These are phyloP conservation scores for Allium sativum DNA, from an alignment of 106 monocot genomes.

Conservation along the genomic window DNA sequence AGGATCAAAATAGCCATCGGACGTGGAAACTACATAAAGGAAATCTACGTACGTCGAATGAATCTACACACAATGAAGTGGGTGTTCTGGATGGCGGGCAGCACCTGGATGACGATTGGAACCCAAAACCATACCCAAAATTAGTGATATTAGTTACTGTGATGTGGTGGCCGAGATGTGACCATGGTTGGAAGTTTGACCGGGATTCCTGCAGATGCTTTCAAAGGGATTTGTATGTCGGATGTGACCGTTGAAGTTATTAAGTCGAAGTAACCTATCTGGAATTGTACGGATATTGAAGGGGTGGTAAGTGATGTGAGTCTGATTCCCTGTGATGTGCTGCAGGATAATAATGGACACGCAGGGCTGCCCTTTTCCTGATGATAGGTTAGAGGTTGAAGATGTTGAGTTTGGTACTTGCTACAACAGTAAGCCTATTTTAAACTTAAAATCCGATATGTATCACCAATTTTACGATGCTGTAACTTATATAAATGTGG, in stretches of 20 bases:
- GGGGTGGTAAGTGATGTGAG: too few relatives aligned
- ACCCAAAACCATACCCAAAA: constrained; percentile 56
- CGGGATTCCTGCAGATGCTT: constrained; percentile 48
- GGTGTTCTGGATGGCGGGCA: constrained; percentile 86
- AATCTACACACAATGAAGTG: constrained; percentile 63
- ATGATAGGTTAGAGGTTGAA: too few relatives aligned
- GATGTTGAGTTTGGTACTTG: too few relatives aligned
- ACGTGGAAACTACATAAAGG: constrained; percentile 56
- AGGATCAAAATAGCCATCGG: constrained; percentile 78
- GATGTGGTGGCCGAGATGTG: constrained; percentile 54
- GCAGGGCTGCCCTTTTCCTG: too few relatives aligned
- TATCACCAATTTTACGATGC: too few relatives aligned
- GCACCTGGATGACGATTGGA: constrained; percentile 69
- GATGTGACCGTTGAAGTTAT: constrained; percentile 50
- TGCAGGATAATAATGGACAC: too few relatives aligned
- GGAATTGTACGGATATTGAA: too few relatives aligned
- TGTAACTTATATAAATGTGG: too few relatives aligned
- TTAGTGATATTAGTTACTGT: constrained; percentile 58
- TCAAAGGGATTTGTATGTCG: constrained; percentile 72
- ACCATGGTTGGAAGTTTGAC: constrained; percentile 56
- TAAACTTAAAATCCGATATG: too few relatives aligned
- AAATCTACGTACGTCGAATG: constrained; percentile 51
- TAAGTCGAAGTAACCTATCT: constrained; percentile 42
- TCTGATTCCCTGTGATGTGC: too few relatives aligned
- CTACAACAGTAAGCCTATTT: too few relatives aligned